Conservation (phyloP, 2,329 filamentous ascomycete genomes). For the Talaromyces sp. region DNA sequence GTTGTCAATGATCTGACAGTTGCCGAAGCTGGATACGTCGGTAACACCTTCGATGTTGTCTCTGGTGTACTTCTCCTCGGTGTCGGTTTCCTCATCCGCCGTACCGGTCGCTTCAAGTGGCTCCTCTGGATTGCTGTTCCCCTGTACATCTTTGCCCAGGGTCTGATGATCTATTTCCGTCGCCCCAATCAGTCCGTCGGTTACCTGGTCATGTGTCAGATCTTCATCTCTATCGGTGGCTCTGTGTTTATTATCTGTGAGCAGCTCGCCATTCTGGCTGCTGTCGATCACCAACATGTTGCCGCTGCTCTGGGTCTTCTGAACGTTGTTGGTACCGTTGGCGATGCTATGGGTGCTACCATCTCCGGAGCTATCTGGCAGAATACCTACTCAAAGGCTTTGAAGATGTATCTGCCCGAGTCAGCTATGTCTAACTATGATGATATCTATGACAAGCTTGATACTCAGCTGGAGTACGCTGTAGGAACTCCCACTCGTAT, state of each 20-base stretch:
- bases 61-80: slow-evolving; percentile 60
- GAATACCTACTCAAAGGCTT: slow-evolving; percentile 54
- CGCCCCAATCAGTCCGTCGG: slow-evolving; percentile 50
- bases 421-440: slow-evolving; percentile 13
- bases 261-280: slow-evolving; percentile 60
- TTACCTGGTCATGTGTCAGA: slow-evolving; percentile 61
- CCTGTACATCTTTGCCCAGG: slow-evolving; percentile 56
- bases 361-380: slow-evolving; percentile 65
- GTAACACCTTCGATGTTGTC: slow-evolving; percentile 57
- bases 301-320: slow-evolving; percentile 59
- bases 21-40: slow-evolving; percentile 41
- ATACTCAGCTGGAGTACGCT: slow-evolving; percentile 16
- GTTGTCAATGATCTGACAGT: slow-evolving; percentile 37
- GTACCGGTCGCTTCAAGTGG: slow-evolving; percentile 58
- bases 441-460: slow-evolving; percentile 20
- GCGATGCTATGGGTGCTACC: slow-evolving; percentile 57
- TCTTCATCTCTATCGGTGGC: slow-evolving; percentile 60
- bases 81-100: slow-evolving; percentile 55
- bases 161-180: slow-evolving; percentile 62
- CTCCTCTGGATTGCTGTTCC: slow-evolving; percentile 57
- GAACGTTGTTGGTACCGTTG: slow-evolving; percentile 59
- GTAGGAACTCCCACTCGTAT: slow-evolving; percentile 54
- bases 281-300: slow-evolving; percentile 59
- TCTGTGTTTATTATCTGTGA: slow-evolving; percentile 56
- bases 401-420: slow-evolving; percentile 50